A percentile compares a stretch with the other conserved stretches of the same genome.
Conservation (phyloP, 768 basidiomycete species). For the Pulveroboletus sp. region DNA sequence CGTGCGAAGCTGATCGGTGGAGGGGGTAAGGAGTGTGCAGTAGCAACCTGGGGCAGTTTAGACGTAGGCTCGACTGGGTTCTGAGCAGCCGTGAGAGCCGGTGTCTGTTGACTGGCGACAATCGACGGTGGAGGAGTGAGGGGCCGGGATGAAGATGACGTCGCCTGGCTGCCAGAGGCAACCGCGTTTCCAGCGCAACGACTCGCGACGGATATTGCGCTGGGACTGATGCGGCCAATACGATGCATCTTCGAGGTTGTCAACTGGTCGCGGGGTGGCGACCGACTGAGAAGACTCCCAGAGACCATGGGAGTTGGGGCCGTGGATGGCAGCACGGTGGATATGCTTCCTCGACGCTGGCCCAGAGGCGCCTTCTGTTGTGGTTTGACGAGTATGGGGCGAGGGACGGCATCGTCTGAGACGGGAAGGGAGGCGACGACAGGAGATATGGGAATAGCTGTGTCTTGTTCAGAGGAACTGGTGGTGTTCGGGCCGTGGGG, state of each 20-base stretch:
- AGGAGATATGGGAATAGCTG: constrained; percentile 60
- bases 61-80: constrained; percentile 16
- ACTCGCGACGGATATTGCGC: constrained; percentile 16
- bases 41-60: constrained; percentile 21
- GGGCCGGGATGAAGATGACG: constrained; percentile 19
- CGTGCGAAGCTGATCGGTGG: constrained; percentile 76
- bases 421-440: constrained; percentile 59
- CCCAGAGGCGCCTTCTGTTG: constrained; percentile 69
- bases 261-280: constrained; percentile 24
- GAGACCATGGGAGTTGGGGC: constrained; percentile 13
- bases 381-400: constrained; percentile 62
- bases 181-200: constrained; percentile 26
- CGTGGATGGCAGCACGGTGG: constrained; percentile 35
- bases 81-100: constrained; percentile 13
- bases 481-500: constrained; percentile 6
- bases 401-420: constrained; percentile 51
- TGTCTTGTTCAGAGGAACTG: constrained; percentile 44
- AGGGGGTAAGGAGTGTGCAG: constrained; percentile 47
- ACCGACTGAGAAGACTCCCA: constrained; percentile 23
- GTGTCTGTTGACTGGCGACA: constrained; percentile 22
- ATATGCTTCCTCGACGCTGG: constrained; percentile 60
- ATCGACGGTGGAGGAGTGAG: constrained; percentile 24
- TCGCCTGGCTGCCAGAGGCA: constrained; percentile 23
- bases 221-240: constrained; percentile 39
- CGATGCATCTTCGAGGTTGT: constrained; percentile 26